Base-by-base conservation (phyloP, 2,329 filamentous ascomycete species). In the Rutstroemia sydowiana region DNA sequence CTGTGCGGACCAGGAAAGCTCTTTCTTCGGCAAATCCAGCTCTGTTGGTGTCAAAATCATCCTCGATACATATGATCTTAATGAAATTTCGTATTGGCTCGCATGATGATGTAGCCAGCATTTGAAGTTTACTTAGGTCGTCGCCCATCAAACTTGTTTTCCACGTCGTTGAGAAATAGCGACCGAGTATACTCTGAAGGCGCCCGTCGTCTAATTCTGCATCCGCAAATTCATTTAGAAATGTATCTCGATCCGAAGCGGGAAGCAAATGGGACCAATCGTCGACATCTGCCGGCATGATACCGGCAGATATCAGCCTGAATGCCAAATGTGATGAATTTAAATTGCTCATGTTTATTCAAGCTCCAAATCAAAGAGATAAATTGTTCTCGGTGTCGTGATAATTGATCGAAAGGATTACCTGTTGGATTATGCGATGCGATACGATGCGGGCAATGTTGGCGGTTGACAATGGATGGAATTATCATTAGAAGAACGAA, bases 21-120 rank as follows among this genome's bases (percentile, higher is more conserved):
- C 30, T 7, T 32, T 32, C 30, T n/a, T n/a, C n/a, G n/a, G n/a
- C n/a, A n/a, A n/a, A n/a, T 32, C 30, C 30, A 7, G 13, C 30
- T 32, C 13, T 13, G 30, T 32, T 16, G 10, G n/a, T 5, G 23
- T 43, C 41, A 44, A 20, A 30, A 44, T 52, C 44, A 36, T 52
- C 49, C 43, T 52, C 49, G 37, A 52, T 30, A 28, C 49, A 47
- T 45, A 52, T 36, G 37, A 52, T 44, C 42, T 36, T 52, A 39
- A 52, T 44, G 43, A 36, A 52, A 45, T 36, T n/a, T 52, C 43
- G 43, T 52, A 52, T 52, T 45, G 42, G 44, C 49, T 47, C 49
- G 34, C 45, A 51, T n/a, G n/a, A n/a, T n/a, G n/a, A 16, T 26
- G 26, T 47, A 40, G 49, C 36, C 5, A 52, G 49, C 20, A 43